These are phyloP conservation scores for Hypoxylon fragiforme DNA, from an alignment of 495 filamentous ascomycete species.

Conservation along the genomic window DNA sequence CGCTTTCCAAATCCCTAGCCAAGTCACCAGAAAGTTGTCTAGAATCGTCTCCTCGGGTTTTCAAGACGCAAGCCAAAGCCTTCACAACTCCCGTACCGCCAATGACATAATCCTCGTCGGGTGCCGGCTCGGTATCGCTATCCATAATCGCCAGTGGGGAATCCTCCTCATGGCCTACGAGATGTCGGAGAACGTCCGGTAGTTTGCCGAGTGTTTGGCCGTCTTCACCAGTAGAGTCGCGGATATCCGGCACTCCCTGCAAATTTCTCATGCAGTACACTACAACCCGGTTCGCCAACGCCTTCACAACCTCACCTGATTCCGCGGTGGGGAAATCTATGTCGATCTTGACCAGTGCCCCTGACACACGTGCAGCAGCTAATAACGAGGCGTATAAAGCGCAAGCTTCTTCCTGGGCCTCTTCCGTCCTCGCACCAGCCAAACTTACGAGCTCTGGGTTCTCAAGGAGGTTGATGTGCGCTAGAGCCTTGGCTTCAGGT, in stretches of 20 bases:
- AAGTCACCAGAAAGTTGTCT: conserved; percentile 52
- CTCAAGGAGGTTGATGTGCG: conserved; percentile 85
- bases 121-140: conserved; percentile 70
- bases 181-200: conserved; percentile 58
- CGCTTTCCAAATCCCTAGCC: conserved; percentile 44
- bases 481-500: conserved; percentile 78
- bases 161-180: conserved; percentile 67
- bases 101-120: conserved; percentile 93
- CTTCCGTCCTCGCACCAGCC: conserved; percentile 69
- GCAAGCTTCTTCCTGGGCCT: conserved; percentile 85
- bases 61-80: conserved; percentile 84
- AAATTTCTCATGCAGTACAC: conserved; percentile 93
- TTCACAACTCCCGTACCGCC: conserved; percentile 95
- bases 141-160: conserved; percentile 54
- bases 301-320: conserved; percentile 86
- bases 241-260: conserved; percentile 58
- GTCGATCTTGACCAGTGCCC: conserved; percentile 84
- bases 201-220: conserved; percentile 46
- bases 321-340: conserved; percentile 81
- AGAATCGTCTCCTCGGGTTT: conserved; percentile 67
- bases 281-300: conserved; percentile 87
- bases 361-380: conserved; percentile 82
- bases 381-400: conserved; percentile 91
- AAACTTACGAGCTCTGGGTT: conserved; percentile 72
- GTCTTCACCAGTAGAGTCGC: conserved; percentile 34